Evolutionary conservation across 2,329 filamentous ascomycete genomes (phyloP).

Genomic region (Fusarium sp.): DNA sequence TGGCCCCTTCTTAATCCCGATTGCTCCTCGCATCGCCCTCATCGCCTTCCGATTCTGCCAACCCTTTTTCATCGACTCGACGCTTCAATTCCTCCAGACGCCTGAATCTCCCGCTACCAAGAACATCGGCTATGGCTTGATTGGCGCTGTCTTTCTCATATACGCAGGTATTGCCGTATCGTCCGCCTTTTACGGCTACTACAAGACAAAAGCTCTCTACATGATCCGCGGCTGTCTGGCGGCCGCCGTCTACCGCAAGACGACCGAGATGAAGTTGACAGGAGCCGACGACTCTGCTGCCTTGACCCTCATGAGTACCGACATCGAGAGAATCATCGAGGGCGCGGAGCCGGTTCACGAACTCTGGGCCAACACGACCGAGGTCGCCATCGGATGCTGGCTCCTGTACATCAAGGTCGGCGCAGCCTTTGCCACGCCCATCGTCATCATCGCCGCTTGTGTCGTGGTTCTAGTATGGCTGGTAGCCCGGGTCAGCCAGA

Average conservation of each 20-base stretch:
- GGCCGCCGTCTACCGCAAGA: conserved; percentile 54
- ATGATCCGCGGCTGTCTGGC: conserved; percentile 55
- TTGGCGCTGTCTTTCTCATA: conserved; percentile 58
- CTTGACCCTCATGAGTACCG: conserved; percentile 65
- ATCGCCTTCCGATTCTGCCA: conserved; percentile 61
- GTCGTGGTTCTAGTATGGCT: conserved; percentile 34
- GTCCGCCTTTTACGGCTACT: conserved; percentile 58
- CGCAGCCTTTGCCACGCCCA: conserved; percentile 62
- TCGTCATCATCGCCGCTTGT: conserved; percentile 59
- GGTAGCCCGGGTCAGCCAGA: conserved; percentile 33
- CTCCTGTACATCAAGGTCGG: conserved; percentile 65
- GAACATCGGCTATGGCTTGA: conserved; percentile 59
- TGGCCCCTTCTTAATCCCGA: conserved; percentile 53
- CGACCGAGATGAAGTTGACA: conserved; percentile 50
- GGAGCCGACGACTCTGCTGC: conserved; percentile 57
- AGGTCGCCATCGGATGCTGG: conserved; percentile 63
- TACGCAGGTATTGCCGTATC: conserved; percentile 60
- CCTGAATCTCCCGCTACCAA: conserved; percentile 30
- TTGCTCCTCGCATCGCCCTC: conserved; percentile 56
- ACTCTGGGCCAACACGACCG: conserved; percentile 58
- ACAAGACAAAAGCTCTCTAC: conserved; percentile 51
- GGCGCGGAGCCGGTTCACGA: conserved; percentile 58
- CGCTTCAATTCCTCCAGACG: conserved; percentile 54
- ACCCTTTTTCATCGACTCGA: conserved; percentile 60
- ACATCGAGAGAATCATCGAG: conserved; percentile 60